Base-by-base conservation (phyloP, 2,329 filamentous ascomycete genomes). In the Aspergillus niger region DNA sequence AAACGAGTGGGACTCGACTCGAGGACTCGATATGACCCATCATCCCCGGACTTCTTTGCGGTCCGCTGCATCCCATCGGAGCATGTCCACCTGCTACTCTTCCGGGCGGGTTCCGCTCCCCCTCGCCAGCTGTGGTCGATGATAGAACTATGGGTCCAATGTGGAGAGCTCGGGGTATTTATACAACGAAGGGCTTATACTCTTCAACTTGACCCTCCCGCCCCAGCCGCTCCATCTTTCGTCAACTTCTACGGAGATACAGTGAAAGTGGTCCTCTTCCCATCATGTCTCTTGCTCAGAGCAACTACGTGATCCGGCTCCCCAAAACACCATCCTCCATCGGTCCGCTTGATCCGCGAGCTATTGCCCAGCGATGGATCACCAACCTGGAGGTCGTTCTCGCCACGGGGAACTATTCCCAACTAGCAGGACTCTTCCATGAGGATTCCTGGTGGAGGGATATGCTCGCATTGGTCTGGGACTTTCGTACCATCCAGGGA, bases 371-470 rank as follows among this genome's bases (percentile, higher is more conserved):
- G 54, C 64, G 69, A 72, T 76, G 74, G 74, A 61, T 76, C 36
- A 66, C 67, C 10, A 61, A 61, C 2, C 61, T 77, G 3, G 67
- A 73, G 20, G 50, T 54, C 6, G 64, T 68, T n/a, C 65, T 76
- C 1, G 58, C 63, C 5, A 60, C 26, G 3, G 63, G 61, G 17
- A 62, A 65, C 11, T 59, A 58, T 11, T 51, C 67, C 11, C 58
- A 65, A 3, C 53, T 73, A 10, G 30, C 60, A 24, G 32, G 57
- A 1, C 63, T 79, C 5, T 75, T 79, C 51, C 74, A 77, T 13
- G 43, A 65, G 17, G 75, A 77, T n/a, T 76, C 76, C 8, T 78
- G 75, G 72, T 78, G 76, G 74, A 72, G 77, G 4, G 77, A 79
- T 32, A 74, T 76, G 64, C 65, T 78, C n/a, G 71, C 71, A 6